These are phyloP conservation scores for Verticillium nonalfalfae DNA, from an alignment of 2,329 filamentous ascomycete genomes.

Conservation along the genomic window DNA sequence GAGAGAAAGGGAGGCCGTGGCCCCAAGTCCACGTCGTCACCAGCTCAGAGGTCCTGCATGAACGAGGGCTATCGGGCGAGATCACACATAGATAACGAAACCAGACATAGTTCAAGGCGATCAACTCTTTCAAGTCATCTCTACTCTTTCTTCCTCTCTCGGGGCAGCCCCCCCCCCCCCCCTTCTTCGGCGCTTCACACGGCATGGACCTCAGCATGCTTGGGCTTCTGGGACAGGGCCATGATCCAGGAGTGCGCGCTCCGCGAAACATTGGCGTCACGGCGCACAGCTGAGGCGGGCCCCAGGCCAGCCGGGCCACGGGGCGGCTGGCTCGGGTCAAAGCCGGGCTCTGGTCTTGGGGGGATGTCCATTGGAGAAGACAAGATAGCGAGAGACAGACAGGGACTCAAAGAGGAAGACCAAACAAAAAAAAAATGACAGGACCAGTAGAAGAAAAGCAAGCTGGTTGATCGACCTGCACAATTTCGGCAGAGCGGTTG, in stretches of 20 bases:
- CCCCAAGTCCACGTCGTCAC: neutral
- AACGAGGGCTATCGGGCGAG: too few relatives aligned
- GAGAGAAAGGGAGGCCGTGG: neutral
- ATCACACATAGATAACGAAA: neutral
- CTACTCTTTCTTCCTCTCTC: neutral
- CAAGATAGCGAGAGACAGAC: neutral
- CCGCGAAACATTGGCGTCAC: neutral
- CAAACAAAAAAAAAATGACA: neutral
- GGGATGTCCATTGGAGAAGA: too few relatives aligned
- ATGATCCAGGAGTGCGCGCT: neutral
- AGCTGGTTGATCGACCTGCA: neutral
- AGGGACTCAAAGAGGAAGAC: neutral
- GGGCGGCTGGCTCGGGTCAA: neutral
- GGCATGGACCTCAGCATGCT: neutral
- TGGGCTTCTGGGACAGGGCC: neutral
- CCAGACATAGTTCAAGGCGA: constrained; percentile 2
- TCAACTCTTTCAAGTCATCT: neutral
- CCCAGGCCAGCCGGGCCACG: neutral
- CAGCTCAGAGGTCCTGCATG: neutral
- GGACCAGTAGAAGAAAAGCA: neutral
- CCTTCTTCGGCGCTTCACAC: neutral
- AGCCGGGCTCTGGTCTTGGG: neutral
- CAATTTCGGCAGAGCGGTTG: neutral
- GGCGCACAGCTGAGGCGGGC: neutral
- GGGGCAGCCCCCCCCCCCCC: neutral